These are phyloP conservation scores for Penicillium digitatum DNA, from an alignment of 2,329 filamentous ascomycete species.

Conservation along the genomic window DNA sequence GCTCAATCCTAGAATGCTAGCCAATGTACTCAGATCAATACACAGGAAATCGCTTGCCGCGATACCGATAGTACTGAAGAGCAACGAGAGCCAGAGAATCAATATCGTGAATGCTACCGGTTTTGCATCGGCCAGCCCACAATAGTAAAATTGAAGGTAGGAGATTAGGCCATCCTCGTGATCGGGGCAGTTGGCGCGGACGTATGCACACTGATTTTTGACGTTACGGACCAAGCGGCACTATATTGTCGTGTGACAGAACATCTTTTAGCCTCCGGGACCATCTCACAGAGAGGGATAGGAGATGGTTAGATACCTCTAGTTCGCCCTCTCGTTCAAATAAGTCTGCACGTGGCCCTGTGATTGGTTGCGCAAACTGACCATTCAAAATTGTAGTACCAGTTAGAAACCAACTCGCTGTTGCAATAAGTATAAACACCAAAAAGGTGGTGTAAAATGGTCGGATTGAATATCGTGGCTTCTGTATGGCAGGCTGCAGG, in stretches of 20 bases:
- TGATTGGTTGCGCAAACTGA: neutral
- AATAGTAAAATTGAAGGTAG: conserved; percentile 91
- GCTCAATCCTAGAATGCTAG: conserved; percentile 82
- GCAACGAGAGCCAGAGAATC: conserved; percentile 75
- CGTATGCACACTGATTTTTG: conserved; percentile 79
- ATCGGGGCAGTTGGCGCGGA: conserved; percentile 74
- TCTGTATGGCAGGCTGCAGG: conserved; percentile 22
- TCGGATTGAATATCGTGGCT: conserved; percentile 40
- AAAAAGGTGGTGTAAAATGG: conserved; percentile 48
- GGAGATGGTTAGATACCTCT: conserved; percentile 24
- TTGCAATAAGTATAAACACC: conserved; percentile 33
- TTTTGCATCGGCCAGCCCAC: conserved; percentile 63
- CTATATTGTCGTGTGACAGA: conserved; percentile 37
- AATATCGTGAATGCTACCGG: conserved; percentile 76
- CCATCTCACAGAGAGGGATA: conserved; percentile 4
- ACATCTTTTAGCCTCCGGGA: conserved; percentile 12
- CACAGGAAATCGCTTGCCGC: conserved; percentile 98
- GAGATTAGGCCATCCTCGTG: conserved; percentile 86
- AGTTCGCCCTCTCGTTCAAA: conserved; percentile 22
- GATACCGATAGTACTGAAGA: conserved; percentile 96
- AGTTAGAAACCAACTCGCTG: conserved; percentile 28
- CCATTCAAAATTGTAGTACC: conserved; percentile 8
- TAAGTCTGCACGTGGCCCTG: conserved; percentile 11
- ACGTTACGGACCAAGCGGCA: conserved; percentile 77
- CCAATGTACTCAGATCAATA: conserved; percentile 90